Evolutionary conservation across 371 early-diverging fungal species (phyloP), one percentile per base, ranked within the genome.

Genomic region (Mortierella sp.): DNA sequence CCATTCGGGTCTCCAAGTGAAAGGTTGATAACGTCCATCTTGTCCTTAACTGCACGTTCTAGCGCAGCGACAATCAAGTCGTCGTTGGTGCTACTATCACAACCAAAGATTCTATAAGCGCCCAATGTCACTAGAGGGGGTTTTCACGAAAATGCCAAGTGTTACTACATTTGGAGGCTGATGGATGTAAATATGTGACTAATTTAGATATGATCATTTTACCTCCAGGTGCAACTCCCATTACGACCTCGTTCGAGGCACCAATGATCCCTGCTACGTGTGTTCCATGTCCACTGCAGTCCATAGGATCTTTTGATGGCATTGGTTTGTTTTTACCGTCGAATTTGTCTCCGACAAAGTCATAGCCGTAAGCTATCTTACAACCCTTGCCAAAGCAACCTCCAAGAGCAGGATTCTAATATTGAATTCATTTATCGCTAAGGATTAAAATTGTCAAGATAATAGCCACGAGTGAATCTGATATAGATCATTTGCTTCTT

Each of bases 21-120:
- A 74, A 93, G 69, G 73, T 87, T 90, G 68, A 90, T 84, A 19
- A 90, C 77, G 59, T 89, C 87, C 89, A 92, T 91, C 13, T 90
- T 87, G 66, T 94, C 95, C 0, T 73, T 72, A 56, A 84, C 87
- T 0, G 96, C 96, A 17, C 55, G 55, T 29, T 90, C 92, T 86
- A 95, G 86, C 0, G 94, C 95, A 47, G 87, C 86, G 47, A 93
- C 84, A 17, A 96, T 89, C 15, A 92, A 74, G 62, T 94, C 95
- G 53, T 88, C 87, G 0, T 90, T 85, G 32, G 90, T 90, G 64
- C 86, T 86, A 9, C 78, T 73, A 12, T 61, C 68, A 49, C 81
- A 80, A 17, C 81, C 81, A 8, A 80, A 23, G 0, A 80, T 68
- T n/a, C 72, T 56, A 28, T 80, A 80, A 4, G 71, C 81, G 15